A percentile compares a stretch with the other conserved stretches of the same genome.
These are phyloP conservation scores for Ocimum tenuiflorum DNA, from an alignment of 257 asterid species.

Conservation along the genomic window DNA sequence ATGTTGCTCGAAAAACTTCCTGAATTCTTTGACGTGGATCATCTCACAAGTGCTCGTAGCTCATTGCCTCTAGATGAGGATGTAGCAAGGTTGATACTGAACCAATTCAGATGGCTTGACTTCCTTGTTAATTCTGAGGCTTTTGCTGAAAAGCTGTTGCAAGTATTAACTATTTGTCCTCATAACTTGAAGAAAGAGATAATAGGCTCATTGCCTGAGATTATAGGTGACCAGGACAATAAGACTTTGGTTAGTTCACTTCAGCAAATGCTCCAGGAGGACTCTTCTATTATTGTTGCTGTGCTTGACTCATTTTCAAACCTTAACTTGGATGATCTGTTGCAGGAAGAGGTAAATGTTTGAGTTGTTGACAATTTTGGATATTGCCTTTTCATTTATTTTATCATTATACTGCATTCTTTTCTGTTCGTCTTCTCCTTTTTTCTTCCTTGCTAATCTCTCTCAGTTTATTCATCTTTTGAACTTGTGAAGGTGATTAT, in stretches of 20 bases:
- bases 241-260: constrained; percentile 56
- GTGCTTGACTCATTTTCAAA: constrained; percentile 76
- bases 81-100: constrained; percentile 61
- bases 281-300: constrained; percentile 63
- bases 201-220: constrained; percentile 74
- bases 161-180: constrained; percentile 68
- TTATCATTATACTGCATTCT: background rate
- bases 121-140: constrained; percentile 66
- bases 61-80: constrained; percentile 54
- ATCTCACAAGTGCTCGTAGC: constrained; percentile 26
- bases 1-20: constrained; percentile 81
- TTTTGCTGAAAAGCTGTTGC: constrained; percentile 63
- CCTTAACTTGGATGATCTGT: constrained; percentile 66
- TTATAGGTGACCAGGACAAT: constrained; percentile 68
- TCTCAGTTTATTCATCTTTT: background rate
- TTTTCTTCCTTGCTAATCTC: background rate
- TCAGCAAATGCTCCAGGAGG: constrained; percentile 76
- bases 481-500: constrained; percentile 46
- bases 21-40: constrained; percentile 54
- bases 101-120: constrained; percentile 85
- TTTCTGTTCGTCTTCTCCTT: background rate
- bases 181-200: constrained; percentile 70
- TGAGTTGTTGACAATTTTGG: constrained; percentile 10
- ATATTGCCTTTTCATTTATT: background rate
- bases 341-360: constrained; percentile 59